A percentile compares a stretch with the other conserved stretches of the same genome.
phyloP scores from a whole-genome alignment of 352 stramenopile species.

The Pythium rhizo-oryzae region DNA sequence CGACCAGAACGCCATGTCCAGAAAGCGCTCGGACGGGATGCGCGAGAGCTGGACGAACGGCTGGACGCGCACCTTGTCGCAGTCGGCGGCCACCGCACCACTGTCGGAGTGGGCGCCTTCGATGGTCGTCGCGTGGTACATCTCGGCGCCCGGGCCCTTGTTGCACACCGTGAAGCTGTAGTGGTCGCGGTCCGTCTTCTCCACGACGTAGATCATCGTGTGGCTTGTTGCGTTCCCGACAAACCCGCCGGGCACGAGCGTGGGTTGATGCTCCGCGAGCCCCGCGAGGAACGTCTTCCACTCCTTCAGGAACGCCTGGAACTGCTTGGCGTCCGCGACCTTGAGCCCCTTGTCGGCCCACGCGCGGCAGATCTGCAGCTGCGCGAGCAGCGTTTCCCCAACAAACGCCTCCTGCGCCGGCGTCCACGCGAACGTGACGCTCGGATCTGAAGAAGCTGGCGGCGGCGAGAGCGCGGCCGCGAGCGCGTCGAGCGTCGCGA shows the following conservation, averaged over 20 bases:
- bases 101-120: neutral
- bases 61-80: slow-evolving; percentile 83
- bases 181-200: slow-evolving; percentile 56
- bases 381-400: slow-evolving; percentile 46
- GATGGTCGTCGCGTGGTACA: slow-evolving; percentile 70
- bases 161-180: slow-evolving; percentile 91
- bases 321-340: slow-evolving; percentile 60
- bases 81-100: slow-evolving; percentile 19
- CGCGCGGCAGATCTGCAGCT: slow-evolving; percentile 51
- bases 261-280: slow-evolving; percentile 44
- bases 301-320: slow-evolving; percentile 66
- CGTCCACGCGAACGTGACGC: slow-evolving; percentile 46
- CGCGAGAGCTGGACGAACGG: slow-evolving; percentile 66
- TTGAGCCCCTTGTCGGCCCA: slow-evolving; percentile 64
- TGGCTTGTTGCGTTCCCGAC: slow-evolving; percentile 73
- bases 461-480: slow-evolving; percentile 44
- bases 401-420: slow-evolving; percentile 57
- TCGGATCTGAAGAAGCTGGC: neutral
- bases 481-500: slow-evolving; percentile 49
- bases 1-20: slow-evolving; percentile 89
- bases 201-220: slow-evolving; percentile 83
- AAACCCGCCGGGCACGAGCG: slow-evolving; percentile 80
- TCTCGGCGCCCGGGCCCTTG: slow-evolving; percentile 80
- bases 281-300: slow-evolving; percentile 63
- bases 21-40: slow-evolving; percentile 61